Percentiles rank a stretch among this genome's conserved stretches.
These are phyloP conservation scores for Aquilaria sinensis DNA, from an alignment of 345 rosid species.

Conservation along the genomic window DNA sequence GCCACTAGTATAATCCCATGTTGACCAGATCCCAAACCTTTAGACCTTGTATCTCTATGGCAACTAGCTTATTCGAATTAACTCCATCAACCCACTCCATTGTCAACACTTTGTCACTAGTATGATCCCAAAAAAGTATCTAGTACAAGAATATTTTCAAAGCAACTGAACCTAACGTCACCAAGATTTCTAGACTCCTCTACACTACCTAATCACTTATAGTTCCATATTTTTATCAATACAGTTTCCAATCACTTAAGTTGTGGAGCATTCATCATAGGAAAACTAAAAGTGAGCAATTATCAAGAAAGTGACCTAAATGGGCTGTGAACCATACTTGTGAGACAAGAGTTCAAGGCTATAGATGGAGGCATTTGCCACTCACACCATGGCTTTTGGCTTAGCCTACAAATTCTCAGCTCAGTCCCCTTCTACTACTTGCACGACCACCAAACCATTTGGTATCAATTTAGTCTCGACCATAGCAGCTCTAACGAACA, in stretches of 20 bases:
- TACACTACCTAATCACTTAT: slow-evolving; percentile 40
- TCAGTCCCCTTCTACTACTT: slow-evolving; percentile 30
- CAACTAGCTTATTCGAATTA: slow-evolving; percentile 74
- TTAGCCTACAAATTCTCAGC: slow-evolving; percentile 81
- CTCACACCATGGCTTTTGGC: slow-evolving; percentile 75
- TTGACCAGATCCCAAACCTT: slow-evolving; percentile 95
- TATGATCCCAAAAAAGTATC: slow-evolving; percentile 94
- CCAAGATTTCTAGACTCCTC: slow-evolving; percentile 69
- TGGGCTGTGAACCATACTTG: slow-evolving; percentile 65
- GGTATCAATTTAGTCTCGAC: slow-evolving; percentile 27
- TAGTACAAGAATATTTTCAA: slow-evolving; percentile 59
- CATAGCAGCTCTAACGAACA: slow-evolving; percentile 31
- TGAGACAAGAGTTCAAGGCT: slow-evolving; percentile 62
- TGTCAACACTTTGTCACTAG: slow-evolving; percentile 80
- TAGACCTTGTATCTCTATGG: slow-evolving; percentile 87
- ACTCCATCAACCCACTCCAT: slow-evolving; percentile 99
- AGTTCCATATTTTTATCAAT: neutral
- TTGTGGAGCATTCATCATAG: neutral
- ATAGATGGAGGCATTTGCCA: slow-evolving; percentile 73
- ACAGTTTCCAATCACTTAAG: too few relatives aligned
- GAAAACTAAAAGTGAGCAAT: neutral
- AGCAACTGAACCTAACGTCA: slow-evolving; percentile 62
- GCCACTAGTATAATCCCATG: slow-evolving; percentile 30
- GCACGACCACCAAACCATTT: slow-evolving; percentile 23
- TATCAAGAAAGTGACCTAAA: slow-evolving; percentile 39